Evolutionary conservation across 768 basidiomycete genomes (phyloP), one percentile per base, ranked within the genome.

Genomic region (Hortiboletus flavorubellus): DNA sequence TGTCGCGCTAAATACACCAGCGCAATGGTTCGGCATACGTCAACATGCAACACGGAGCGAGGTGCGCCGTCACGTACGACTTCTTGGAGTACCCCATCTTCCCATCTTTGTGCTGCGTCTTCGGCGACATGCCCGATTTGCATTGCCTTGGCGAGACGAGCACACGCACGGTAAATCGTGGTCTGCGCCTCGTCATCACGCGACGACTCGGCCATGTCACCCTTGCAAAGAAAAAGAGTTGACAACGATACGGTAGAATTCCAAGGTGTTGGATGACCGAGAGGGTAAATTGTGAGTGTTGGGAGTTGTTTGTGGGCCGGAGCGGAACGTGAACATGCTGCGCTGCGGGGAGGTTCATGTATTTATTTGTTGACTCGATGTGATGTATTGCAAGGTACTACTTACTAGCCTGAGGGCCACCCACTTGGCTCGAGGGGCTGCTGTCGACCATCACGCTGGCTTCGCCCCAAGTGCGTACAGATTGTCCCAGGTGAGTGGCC

Each of bases 61-160:
- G 38, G 16, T 2, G 8, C 8, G 18, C 8, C 11, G 15, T 3
- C 11, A 46, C 58, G 11, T 51, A 63, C 58, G 0, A 52, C 54
- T 40, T 63, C 61, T 16, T 26, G 11, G 21, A 63, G 40, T 0
- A 7, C 46, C 0, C 42, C 45, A 0, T 31, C 30, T 23, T 59
- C 57, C 61, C 62, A 63, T 16, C 8, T 43, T 2, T 56, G 40
- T 0, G 30, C 46, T 0, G 39, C 21, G 0, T 38, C 45, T 21
- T 23, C 2, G 31, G 29, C 2, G 10, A 53, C 14, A 2, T 10
- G 11, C 1, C 38, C 15, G 37, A 51, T n/a, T 4, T 34, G 14
- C 51, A 59, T 53, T 5, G 57, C 49, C 21, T n/a, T 5, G 4
- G 38, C 6, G 1, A 59, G 56, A 14, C 49, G 51, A 1, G 53